Conservation (phyloP, 176 grass and related monocot species). For the Carex kokanica region DNA sequence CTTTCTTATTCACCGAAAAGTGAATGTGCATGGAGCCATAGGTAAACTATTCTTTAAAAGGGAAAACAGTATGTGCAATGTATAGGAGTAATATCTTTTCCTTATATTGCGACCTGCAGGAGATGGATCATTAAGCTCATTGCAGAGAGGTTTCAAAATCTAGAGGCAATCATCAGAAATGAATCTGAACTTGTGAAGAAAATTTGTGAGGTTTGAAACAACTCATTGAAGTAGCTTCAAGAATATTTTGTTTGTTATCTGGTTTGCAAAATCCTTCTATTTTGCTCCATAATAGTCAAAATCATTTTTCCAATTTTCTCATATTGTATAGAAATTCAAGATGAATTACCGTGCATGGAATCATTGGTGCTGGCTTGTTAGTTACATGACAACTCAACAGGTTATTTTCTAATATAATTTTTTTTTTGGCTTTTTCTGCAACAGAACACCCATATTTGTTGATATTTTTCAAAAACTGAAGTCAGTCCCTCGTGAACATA, state of each 20-base stretch:
- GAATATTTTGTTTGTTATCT: background rate
- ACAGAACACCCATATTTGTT: background rate
- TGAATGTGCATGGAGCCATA: constrained; percentile 61
- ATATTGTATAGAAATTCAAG: constrained; percentile 76
- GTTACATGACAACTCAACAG: constrained; percentile 64
- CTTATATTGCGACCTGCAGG: constrained; percentile 38
- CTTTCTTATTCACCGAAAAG: constrained; percentile 60
- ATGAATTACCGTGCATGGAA: constrained; percentile 98
- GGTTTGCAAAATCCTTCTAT: background rate
- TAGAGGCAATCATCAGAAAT: constrained; percentile 42
- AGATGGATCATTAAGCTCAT: constrained; percentile 84
- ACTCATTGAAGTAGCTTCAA: background rate
- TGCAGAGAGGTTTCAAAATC: constrained; percentile 41
- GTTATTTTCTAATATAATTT: constrained; percentile 23
- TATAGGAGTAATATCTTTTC: background rate
- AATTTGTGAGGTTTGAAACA: constrained; percentile 64
- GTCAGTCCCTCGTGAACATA: background rate
- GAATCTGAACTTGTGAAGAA: constrained; percentile 73
- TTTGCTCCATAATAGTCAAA: background rate
- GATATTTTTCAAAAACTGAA: background rate
- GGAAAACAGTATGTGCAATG: background rate
- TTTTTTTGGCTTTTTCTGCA: background rate
- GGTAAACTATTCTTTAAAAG: constrained; percentile 29
- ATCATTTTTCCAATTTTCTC: background rate
- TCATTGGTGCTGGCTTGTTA: constrained; percentile 85